These are phyloP conservation scores for Penicillium sp. DNA, from an alignment of 2,329 filamentous ascomycete species.

Conservation along the genomic window DNA sequence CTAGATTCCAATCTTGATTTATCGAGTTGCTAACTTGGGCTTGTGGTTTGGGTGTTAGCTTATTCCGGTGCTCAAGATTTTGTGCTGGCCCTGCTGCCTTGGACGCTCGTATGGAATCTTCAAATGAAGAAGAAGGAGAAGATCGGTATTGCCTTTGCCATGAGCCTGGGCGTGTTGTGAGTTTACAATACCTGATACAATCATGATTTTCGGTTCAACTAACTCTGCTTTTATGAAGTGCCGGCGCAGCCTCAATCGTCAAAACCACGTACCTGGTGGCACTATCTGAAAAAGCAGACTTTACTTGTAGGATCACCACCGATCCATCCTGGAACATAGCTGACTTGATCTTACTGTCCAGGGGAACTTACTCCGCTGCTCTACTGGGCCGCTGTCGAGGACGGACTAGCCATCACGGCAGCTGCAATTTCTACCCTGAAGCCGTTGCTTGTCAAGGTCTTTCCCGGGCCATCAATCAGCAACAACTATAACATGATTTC, in stretches of 20 bases:
- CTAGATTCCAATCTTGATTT: neutral
- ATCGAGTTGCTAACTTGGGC: neutral
- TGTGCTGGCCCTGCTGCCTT: constrained; percentile 40
- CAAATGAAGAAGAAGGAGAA: constrained; percentile 43
- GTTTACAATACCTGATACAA: neutral
- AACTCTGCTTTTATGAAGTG: constrained; percentile 6
- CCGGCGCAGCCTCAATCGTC: constrained; percentile 24
- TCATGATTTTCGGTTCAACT: neutral
- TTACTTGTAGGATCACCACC: constrained; percentile 17
- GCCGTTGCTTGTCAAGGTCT: constrained; percentile 24
- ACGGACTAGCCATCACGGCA: constrained; percentile 31
- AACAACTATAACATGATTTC: constrained; percentile 19
- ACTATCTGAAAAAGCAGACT: constrained; percentile 25
- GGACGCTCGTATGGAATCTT: constrained; percentile 38
- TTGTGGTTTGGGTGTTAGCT: constrained; percentile 5
- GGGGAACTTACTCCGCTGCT: constrained; percentile 22
- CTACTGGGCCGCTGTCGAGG: constrained; percentile 33
- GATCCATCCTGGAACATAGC: neutral
- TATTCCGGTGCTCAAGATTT: constrained; percentile 35
- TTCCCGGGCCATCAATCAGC: constrained; percentile 10
- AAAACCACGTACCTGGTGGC: constrained; percentile 24
- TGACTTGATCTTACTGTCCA: constrained; percentile 1
- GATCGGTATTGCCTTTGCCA: constrained; percentile 38
- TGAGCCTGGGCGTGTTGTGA: constrained; percentile 41
- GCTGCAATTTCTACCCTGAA: constrained; percentile 33